A percentile compares a stretch with the other conserved stretches of the same genome.
phyloP scores from a whole-genome alignment of 371 early-diverging fungal genomes.

The Coemansia sp. region DNA sequence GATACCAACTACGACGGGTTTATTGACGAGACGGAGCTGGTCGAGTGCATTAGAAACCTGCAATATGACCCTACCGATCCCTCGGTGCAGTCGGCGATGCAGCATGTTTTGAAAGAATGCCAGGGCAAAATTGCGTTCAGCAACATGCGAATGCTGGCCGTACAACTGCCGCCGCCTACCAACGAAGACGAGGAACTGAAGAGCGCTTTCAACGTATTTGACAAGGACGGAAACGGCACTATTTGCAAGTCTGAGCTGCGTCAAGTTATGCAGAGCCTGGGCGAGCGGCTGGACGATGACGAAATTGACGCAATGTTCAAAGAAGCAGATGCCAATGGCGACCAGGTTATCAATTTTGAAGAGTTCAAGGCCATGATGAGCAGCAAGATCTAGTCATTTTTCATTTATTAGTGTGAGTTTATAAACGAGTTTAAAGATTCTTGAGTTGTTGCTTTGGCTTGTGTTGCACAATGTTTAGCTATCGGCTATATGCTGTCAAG shows the following conservation, averaged over 20 bases:
- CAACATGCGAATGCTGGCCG: neutral
- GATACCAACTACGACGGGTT: neutral
- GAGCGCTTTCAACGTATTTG: conserved; percentile 14
- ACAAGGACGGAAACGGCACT: conserved; percentile 14
- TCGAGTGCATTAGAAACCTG: neutral
- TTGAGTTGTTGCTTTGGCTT: no score
- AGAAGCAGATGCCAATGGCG: conserved; percentile 12
- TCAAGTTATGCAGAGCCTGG: conserved; percentile 12
- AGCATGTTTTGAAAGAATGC: neutral
- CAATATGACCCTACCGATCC: neutral
- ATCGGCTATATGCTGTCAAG: no score
- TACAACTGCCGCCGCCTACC: neutral
- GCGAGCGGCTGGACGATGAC: conserved; percentile 5
- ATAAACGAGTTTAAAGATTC: no score
- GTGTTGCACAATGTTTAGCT: no score
- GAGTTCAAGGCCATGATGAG: conserved; percentile 20
- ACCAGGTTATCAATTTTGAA: conserved; percentile 9
- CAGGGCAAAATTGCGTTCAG: neutral
- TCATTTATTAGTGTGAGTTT: no score
- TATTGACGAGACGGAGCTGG: neutral
- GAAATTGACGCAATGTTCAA: conserved; percentile 14
- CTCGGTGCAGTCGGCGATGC: neutral
- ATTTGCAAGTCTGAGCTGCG: conserved; percentile 5
- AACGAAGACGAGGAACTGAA: neutral
- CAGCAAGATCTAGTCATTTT: neutral